These are phyloP conservation scores for Smallanthus sonchifolius DNA, from an alignment of 129 eudicot genomes.

Conservation along the genomic window DNA sequence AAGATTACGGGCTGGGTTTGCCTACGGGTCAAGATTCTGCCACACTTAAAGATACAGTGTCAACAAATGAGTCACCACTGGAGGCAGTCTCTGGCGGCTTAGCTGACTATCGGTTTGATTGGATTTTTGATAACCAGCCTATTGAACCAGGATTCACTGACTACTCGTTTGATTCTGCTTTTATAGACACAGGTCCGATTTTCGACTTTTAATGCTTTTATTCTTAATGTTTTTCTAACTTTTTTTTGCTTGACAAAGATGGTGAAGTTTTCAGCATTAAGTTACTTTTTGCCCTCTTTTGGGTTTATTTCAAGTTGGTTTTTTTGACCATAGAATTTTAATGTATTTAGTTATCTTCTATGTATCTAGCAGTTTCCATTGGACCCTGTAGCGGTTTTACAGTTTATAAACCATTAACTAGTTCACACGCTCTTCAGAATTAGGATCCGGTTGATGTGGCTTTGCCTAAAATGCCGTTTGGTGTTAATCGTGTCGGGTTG, in stretches of 20 bases:
- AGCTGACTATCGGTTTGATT: constrained; percentile 42
- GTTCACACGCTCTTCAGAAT: no score
- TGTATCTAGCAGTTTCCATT: background rate
- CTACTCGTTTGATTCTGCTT: constrained; percentile 38
- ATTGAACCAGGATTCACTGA: constrained; percentile 33
- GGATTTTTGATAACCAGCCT: constrained; percentile 45
- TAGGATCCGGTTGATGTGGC: background rate
- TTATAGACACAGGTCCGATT: constrained; percentile 42
- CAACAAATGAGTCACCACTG: constrained; percentile 14
- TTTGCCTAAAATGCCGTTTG: background rate
- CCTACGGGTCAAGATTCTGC: constrained; percentile 20
- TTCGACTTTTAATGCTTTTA: constrained; percentile 36
- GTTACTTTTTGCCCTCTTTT: constrained; percentile 11
- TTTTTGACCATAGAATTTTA: background rate
- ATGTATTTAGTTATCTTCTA: constrained; percentile 7
- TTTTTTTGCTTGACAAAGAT: constrained; percentile 27
- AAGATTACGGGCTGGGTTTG: constrained; percentile 21
- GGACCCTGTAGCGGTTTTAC: background rate
- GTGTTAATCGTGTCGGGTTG: background rate
- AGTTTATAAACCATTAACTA: background rate
- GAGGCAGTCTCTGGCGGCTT: constrained; percentile 13
- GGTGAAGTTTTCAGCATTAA: constrained; percentile 7
- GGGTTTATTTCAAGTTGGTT: constrained; percentile 15
- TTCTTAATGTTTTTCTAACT: background rate
- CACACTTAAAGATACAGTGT: constrained; percentile 18